Conservation (phyloP, 2,329 filamentous ascomycete species). For the Xylaria sp. region DNA sequence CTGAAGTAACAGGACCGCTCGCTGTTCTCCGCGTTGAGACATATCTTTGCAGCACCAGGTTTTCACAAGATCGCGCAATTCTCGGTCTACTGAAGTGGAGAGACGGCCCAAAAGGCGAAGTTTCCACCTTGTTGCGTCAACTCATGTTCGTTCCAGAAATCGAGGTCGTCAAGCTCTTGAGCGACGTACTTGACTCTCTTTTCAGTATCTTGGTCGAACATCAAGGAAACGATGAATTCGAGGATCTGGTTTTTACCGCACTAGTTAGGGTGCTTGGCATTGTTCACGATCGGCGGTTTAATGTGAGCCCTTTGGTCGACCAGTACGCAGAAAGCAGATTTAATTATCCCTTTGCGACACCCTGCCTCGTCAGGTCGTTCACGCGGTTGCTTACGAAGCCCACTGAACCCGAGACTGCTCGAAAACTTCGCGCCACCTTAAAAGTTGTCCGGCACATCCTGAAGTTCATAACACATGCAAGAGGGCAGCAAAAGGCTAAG, state of each 20-base stretch:
- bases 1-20: conserved; percentile 82
- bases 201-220: conserved; percentile 93
- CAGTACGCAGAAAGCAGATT: conserved; percentile 89
- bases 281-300: conserved; percentile 93
- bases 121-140: conserved; percentile 80
- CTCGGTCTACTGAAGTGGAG: conserved; percentile 89
- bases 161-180: conserved; percentile 93
- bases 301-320: conserved; percentile 89
- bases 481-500: conserved; percentile 87
- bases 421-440: conserved; percentile 88
- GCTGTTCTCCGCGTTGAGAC: conserved; percentile 84
- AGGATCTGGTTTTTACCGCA: conserved; percentile 91
- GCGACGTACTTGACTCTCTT: conserved; percentile 87
- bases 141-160: conserved; percentile 96
- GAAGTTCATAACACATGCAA: conserved; percentile 92
- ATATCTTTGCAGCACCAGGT: conserved; percentile 92
- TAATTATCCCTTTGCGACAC: conserved; percentile 91
- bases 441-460: conserved; percentile 94
- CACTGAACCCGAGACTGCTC: conserved; percentile 82
- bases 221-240: conserved; percentile 89
- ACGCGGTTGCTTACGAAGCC: conserved; percentile 84
- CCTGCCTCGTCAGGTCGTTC: conserved; percentile 88
- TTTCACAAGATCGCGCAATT: conserved; percentile 90
- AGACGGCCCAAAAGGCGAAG: conserved; percentile 75
- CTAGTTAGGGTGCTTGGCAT: conserved; percentile 91